phyloP scores from a whole-genome alignment of 768 basidiomycete species.

The Termitomyces sp. region DNA sequence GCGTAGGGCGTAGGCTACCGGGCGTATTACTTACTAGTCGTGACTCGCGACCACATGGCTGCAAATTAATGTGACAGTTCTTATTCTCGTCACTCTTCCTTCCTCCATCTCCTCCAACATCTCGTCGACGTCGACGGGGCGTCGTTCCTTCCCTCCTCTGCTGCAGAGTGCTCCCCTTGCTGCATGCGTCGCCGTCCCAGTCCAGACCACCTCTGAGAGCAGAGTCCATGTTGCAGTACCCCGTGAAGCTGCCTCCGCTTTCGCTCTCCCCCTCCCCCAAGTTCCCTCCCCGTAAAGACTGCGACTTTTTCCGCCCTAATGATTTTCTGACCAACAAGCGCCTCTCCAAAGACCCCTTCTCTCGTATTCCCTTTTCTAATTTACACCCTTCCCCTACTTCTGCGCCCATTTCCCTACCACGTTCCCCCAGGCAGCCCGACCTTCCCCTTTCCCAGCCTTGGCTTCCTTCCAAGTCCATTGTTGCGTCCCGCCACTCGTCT shows the following conservation, averaged over 20 bases:
- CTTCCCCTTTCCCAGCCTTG: constrained; percentile 24
- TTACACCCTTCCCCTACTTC: constrained; percentile 22
- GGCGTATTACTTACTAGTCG: too few relatives aligned
- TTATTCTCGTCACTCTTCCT: constrained; percentile 23
- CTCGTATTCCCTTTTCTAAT: constrained; percentile 28
- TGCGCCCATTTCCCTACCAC: constrained; percentile 36
- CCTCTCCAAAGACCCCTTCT: constrained; percentile 36
- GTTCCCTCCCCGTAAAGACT: constrained; percentile 28
- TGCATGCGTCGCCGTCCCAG: constrained; percentile 27
- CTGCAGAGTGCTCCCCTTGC: constrained; percentile 15
- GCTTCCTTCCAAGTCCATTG: constrained; percentile 25
- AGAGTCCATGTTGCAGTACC: constrained; percentile 63
- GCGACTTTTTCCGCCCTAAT: constrained; percentile 43
- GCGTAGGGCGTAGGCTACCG: too few relatives aligned
- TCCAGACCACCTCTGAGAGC: constrained; percentile 40
- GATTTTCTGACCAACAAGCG: constrained; percentile 38
- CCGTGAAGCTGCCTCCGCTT: constrained; percentile 41
- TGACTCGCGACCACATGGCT: constrained; percentile 16
- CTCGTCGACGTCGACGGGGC: constrained; percentile 28
- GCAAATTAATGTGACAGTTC: constrained; percentile 21
- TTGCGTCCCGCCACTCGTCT: constrained; percentile 33
- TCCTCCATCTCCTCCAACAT: neutral
- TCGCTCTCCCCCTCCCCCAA: constrained; percentile 37
- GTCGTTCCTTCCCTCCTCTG: constrained; percentile 21
- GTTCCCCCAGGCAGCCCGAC: constrained; percentile 29